These are phyloP conservation scores for Psilocybe sp. DNA, from an alignment of 768 basidiomycete species.

Conservation along the genomic window DNA sequence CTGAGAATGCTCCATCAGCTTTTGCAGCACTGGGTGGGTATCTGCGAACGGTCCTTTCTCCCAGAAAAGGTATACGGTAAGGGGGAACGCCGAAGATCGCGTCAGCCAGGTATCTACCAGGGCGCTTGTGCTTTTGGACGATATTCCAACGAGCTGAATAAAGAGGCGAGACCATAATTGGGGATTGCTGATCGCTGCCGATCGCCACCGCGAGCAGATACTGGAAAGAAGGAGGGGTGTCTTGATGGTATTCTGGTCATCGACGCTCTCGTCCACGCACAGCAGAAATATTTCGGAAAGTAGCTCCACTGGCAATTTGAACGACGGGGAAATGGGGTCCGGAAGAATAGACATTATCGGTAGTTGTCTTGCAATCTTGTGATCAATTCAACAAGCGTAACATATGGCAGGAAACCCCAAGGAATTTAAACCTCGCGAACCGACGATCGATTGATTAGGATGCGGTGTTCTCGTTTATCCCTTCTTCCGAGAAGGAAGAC, in stretches of 20 bases:
- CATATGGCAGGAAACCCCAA: slow-evolving; percentile 9
- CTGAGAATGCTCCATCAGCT: slow-evolving; percentile 25
- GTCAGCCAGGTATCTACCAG: slow-evolving; percentile 30
- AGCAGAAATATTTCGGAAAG: slow-evolving; percentile 42
- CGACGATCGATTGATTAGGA: not conserved
- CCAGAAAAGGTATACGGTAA: slow-evolving; percentile 33
- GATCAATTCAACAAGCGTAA: slow-evolving; percentile 7
- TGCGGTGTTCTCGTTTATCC: not conserved
- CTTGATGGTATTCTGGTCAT: slow-evolving; percentile 31
- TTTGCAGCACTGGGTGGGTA: slow-evolving; percentile 27
- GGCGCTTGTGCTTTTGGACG: slow-evolving; percentile 16
- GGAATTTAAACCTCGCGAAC: not conserved
- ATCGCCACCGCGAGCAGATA: slow-evolving; percentile 38
- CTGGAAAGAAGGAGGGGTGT: slow-evolving; percentile 36
- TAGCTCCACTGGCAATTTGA: slow-evolving; percentile 33
- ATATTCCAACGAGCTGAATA: slow-evolving; percentile 23
- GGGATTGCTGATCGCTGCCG: slow-evolving; percentile 35
- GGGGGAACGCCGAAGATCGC: slow-evolving; percentile 29
- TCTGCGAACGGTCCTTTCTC: slow-evolving; percentile 25
- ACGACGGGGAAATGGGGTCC: slow-evolving; percentile 16
- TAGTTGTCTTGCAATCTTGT: slow-evolving; percentile 2
- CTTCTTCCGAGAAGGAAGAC: slow-evolving; percentile 6
- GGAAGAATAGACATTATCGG: slow-evolving; percentile 5
- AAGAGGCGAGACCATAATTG: slow-evolving; percentile 39
- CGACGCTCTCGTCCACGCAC: slow-evolving; percentile 32